phyloP scores from a whole-genome alignment of 148 eudicot genomes.

The Limonium bicolor region DNA sequence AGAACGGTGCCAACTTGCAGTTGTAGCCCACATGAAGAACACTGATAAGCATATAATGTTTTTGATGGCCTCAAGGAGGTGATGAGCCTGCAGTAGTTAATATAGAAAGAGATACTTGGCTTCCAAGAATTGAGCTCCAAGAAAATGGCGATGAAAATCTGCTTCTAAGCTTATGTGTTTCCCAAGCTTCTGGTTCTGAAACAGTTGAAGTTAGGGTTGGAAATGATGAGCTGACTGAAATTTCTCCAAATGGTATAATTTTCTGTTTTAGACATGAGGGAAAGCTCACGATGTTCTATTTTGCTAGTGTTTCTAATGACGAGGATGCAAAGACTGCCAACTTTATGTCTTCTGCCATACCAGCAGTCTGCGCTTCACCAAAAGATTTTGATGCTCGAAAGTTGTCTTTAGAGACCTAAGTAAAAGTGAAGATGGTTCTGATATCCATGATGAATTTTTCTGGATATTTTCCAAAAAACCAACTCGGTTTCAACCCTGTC shows the following conservation, averaged over 20 bases:
- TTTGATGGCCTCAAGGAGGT: constrained; percentile 34
- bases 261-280: constrained; percentile 77
- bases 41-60: constrained; percentile 46
- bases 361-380: no score
- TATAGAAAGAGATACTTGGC: constrained; percentile 28
- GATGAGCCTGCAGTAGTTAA: constrained; percentile 35
- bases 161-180: constrained; percentile 55
- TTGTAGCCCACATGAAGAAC: constrained; percentile 49
- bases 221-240: constrained; percentile 45
- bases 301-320: no score
- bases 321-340: no score
- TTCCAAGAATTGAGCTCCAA: constrained; percentile 52
- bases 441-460: no score
- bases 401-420: no score
- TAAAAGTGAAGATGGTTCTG: no score
- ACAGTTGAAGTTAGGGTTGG: constrained; percentile 46
- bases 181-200: constrained; percentile 37
- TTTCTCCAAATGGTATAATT: constrained; percentile 59
- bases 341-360: no score
- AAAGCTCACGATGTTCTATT: constrained; percentile 53
- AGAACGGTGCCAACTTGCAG: constrained; percentile 45
- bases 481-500: no score
- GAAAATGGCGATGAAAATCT: constrained; percentile 72
- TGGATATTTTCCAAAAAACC: no score
- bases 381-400: no score